Evolutionary conservation across 768 basidiomycete genomes (phyloP).

Genomic region (Mycena galopus): DNA sequence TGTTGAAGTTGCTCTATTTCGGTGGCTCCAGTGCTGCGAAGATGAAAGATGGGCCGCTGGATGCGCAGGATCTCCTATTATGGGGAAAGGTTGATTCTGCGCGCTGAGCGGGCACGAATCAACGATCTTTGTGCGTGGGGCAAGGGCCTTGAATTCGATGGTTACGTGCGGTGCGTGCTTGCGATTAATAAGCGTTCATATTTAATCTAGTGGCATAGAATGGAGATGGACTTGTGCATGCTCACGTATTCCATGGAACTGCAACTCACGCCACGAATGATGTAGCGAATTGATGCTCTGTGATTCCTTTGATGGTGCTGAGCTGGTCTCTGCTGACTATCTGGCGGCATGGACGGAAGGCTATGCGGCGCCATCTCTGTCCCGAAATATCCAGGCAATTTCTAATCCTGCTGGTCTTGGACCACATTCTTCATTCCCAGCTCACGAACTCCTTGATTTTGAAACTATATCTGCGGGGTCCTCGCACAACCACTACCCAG

Average conservation of each 20-base stretch:
- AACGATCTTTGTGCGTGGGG: background rate
- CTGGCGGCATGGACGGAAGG: slow-evolving; percentile 23
- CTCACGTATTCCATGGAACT: background rate
- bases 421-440: no score
- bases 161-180: background rate
- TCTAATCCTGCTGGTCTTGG: slow-evolving; percentile 9
- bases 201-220: slow-evolving; percentile 11
- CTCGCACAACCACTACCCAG: slow-evolving; percentile 50
- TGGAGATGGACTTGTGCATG: slow-evolving; percentile 48
- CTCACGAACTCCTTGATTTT: slow-evolving; percentile 14
- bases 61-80: slow-evolving; percentile 60
- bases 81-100: slow-evolving; percentile 49
- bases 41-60: slow-evolving; percentile 54
- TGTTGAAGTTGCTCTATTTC: slow-evolving; percentile 63
- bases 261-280: background rate
- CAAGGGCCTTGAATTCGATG: background rate
- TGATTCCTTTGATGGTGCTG: slow-evolving; percentile 45
- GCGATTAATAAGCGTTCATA: background rate
- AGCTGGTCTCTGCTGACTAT: slow-evolving; percentile 38
- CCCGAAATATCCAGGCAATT: background rate
- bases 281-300: slow-evolving; percentile 53
- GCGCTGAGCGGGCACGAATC: background rate
- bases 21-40: slow-evolving; percentile 65
- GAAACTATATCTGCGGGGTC: slow-evolving; percentile 36
- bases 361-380: background rate